Evolutionary conservation across 352 stramenopile genomes (phyloP), one percentile per base, ranked within the genome.

Genomic region (Phytopythium vexans): DNA sequence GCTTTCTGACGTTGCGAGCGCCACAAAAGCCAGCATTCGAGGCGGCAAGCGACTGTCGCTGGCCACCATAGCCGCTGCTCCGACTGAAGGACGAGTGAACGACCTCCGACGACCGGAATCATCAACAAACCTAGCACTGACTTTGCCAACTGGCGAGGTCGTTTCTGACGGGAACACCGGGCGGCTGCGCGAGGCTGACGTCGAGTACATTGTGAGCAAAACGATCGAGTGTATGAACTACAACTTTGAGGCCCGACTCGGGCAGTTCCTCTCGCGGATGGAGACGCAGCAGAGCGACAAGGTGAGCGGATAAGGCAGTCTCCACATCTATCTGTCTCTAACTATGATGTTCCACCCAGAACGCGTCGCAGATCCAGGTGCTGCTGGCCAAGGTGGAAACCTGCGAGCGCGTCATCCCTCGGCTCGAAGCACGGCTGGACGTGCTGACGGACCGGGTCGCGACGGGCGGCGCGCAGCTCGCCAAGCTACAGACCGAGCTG

Each of bases 191-290:
- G 64, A 74, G 34, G 52, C 68, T 0, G 74, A 85, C 40, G 71
- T 88, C 16, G 77, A 88, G 59, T 82, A 70, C 47, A 83, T 87
- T 21, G 76, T 87, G 43, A 80, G 64, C 56, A 74, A 72, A 40
- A 88, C 77, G 0, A 82, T 88, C 31, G 74, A 85, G 56, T 78
- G 70, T 37, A 83, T 85, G 74, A 85, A 78, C 39, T 69, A 76
- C 41, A 85, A 83, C 49, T 88, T 88, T 21, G 77, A 88, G 54
- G 57, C 82, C 27, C 71, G 74, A 3, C 61, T 88, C 1, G 64
- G 68, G 5, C 77, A 82, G 46, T 82, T 85, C 38, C 49, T 88
- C 7, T 54, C 72, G 36, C 62, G 65, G 1, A 80, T 88, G 72
- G 77, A 85, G 57, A 73, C 58, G 16, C 77, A 88, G 49, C 77